phyloP scores from a whole-genome alignment of 495 filamentous ascomycete genomes.

The Aspergillus egyptiacus region DNA sequence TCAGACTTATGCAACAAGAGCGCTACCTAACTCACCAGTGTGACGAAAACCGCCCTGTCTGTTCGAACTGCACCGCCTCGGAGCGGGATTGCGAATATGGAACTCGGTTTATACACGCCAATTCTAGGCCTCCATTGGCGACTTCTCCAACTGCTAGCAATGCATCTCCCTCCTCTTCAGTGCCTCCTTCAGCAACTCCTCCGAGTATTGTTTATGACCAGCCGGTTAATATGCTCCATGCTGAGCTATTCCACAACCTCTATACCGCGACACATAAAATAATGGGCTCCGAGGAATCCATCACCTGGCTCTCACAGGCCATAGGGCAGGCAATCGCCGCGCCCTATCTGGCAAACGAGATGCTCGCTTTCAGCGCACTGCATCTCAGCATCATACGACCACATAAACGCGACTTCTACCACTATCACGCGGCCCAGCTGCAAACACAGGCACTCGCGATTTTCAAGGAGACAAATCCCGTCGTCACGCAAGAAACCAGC shows the following conservation, averaged over 20 bases:
- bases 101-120: background rate
- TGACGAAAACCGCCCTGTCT: constrained; percentile 31
- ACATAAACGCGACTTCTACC: constrained; percentile 29
- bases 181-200: constrained; percentile 7
- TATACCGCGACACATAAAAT: constrained; percentile 11
- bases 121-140: background rate
- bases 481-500: constrained; percentile 31
- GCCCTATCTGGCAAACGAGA: constrained; percentile 40
- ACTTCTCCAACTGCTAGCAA: background rate
- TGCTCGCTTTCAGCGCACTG: constrained; percentile 38
- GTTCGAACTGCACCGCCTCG: constrained; percentile 30
- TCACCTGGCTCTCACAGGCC: constrained; percentile 4
- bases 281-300: background rate
- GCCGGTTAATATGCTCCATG: constrained; percentile 31
- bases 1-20: too few relatives aligned
- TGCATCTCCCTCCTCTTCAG: background rate
- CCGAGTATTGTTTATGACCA: constrained; percentile 2
- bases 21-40: constrained; percentile 20
- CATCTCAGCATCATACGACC: constrained; percentile 35
- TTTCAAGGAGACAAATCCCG: constrained; percentile 29
- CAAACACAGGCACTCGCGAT: constrained; percentile 42
- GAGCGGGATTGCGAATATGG: constrained; percentile 25
- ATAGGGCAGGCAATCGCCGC: constrained; percentile 16
- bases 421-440: constrained; percentile 40
- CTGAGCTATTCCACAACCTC: constrained; percentile 28